These are phyloP conservation scores for Geotrichum citri-aurantii DNA, from an alignment of 1,139 yeast genomes.

Conservation along the genomic window DNA sequence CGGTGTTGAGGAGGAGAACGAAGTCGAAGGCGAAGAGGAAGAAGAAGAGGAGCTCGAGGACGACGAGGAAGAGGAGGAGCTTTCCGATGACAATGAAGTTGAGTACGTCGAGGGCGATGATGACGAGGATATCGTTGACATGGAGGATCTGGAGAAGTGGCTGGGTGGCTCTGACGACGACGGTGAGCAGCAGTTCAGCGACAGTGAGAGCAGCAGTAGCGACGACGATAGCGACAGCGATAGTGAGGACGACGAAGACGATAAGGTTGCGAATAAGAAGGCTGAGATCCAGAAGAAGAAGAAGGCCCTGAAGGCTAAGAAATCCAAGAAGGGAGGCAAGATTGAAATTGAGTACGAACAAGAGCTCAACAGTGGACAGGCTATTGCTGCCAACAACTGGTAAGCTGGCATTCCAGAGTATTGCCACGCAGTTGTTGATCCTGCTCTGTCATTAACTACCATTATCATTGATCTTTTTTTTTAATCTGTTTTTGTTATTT, in stretches of 20 bases:
- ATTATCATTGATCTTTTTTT: background rate
- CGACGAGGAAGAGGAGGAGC: constrained; percentile 46
- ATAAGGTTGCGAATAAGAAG: constrained; percentile 36
- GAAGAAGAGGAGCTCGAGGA: constrained; percentile 59
- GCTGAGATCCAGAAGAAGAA: constrained; percentile 35
- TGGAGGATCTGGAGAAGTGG: constrained; percentile 91
- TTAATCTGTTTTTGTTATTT: background rate
- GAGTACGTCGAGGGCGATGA: constrained; percentile 77
- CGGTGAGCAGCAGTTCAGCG: constrained; percentile 34
- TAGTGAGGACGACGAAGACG: constrained; percentile 38
- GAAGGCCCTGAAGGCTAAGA: constrained; percentile 28
- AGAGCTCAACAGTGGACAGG: constrained; percentile 35
- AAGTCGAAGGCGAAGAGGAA: constrained; percentile 59
- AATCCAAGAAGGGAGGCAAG: constrained; percentile 50
- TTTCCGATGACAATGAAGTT: constrained; percentile 67
- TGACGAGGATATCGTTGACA: constrained; percentile 82
- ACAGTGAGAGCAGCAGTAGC: constrained; percentile 28
- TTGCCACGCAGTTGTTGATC: background rate
- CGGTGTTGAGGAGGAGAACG: constrained; percentile 53
- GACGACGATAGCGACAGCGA: constrained; percentile 25
- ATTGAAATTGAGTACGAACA: constrained; percentile 82
- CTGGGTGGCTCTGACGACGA: constrained; percentile 59
- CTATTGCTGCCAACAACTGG: constrained; percentile 15
- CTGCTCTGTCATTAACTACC: background rate
- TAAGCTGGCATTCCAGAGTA: background rate